A percentile compares a stretch with the other conserved stretches of the same genome.
These are phyloP conservation scores for Flaveria linearis DNA, from an alignment of 129 eudicot genomes.

Conservation along the genomic window DNA sequence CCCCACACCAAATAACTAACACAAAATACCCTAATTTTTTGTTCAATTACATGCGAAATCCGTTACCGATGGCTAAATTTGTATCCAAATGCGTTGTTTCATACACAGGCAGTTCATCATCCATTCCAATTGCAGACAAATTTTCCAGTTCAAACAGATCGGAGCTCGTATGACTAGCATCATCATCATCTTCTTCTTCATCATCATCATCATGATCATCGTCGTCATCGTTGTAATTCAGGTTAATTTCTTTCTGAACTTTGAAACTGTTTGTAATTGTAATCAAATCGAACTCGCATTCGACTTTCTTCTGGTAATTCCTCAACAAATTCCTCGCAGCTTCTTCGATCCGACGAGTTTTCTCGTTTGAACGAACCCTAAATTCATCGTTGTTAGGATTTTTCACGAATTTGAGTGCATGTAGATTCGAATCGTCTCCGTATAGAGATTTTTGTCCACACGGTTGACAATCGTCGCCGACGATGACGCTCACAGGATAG, in stretches of 20 bases:
- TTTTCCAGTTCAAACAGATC: conserved; percentile 88
- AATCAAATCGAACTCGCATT: conserved; percentile 31
- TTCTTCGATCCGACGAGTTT: conserved; percentile 54
- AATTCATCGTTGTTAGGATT: conserved; percentile 40
- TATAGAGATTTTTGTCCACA: conserved; percentile 55
- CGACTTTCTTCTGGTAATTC: conserved; percentile 54
- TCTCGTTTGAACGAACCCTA: conserved; percentile 42
- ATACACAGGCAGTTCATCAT: conserved; percentile 86
- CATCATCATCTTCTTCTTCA: conserved; percentile 42
- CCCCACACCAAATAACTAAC: conserved; percentile 31
- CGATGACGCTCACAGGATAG: conserved; percentile 64
- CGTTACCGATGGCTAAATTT: conserved; percentile 60
- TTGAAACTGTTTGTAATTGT: conserved; percentile 5
- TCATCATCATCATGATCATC: conserved; percentile 55
- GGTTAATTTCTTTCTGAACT: conserved; percentile 9
- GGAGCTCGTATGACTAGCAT: conserved; percentile 65
- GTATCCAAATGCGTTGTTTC: conserved; percentile 73
- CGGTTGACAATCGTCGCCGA: conserved; percentile 64
- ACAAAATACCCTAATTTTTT: conserved; percentile 23
- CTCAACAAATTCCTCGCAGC: conserved; percentile 64
- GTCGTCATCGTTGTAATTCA: conserved; percentile 40
- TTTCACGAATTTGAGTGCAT: conserved; percentile 28
- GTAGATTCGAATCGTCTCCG: conserved; percentile 21
- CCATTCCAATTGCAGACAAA: conserved; percentile 64
- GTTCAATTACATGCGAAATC: conserved; percentile 49